Conservation (phyloP, 169 alveolate genomes). For the Eimeria praecox region DNA sequence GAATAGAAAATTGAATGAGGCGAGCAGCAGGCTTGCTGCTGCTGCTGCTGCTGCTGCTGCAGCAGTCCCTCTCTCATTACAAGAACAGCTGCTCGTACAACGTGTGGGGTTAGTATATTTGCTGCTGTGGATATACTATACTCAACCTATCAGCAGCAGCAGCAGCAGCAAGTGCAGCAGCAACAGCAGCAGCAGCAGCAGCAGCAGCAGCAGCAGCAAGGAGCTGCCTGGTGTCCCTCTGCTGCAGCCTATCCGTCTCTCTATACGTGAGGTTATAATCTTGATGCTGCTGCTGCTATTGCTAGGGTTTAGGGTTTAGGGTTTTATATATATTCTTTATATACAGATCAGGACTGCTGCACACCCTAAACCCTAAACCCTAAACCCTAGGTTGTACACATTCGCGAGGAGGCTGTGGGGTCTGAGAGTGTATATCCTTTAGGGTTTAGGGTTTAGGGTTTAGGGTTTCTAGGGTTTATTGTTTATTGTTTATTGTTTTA, state of each 20-base stretch:
- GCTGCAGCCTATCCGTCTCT: conserved; percentile 20
- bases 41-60: conserved; percentile 57
- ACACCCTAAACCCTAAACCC: not conserved
- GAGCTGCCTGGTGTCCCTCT: not conserved
- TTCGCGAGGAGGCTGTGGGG: too few relatives aligned
- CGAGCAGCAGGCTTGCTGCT: not conserved
- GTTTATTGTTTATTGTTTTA: too few relatives aligned
- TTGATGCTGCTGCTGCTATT: too few relatives aligned
- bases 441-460: conserved; percentile 2
- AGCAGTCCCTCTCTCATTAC: not conserved
- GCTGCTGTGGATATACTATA: conserved; percentile 22
- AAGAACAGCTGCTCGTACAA: conserved; percentile 7
- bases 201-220: conserved; percentile 21
- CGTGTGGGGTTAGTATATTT: conserved; percentile 2
- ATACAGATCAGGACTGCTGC: not conserved
- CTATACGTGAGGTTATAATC: conserved; percentile 26
- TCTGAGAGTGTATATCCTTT: not conserved
- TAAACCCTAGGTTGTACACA: too few relatives aligned
- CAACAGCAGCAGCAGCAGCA: conserved; percentile 15
- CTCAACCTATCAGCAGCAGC: conserved; percentile 14
- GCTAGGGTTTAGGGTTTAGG: conserved; percentile 38
- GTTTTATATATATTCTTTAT: not conserved
- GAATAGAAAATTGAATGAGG: not conserved
- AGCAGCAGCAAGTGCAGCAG: conserved; percentile 20
- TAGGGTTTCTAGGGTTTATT: not conserved